These are phyloP conservation scores for Aspergillus persii DNA, from an alignment of 2,329 filamentous ascomycete genomes.

Conservation along the genomic window DNA sequence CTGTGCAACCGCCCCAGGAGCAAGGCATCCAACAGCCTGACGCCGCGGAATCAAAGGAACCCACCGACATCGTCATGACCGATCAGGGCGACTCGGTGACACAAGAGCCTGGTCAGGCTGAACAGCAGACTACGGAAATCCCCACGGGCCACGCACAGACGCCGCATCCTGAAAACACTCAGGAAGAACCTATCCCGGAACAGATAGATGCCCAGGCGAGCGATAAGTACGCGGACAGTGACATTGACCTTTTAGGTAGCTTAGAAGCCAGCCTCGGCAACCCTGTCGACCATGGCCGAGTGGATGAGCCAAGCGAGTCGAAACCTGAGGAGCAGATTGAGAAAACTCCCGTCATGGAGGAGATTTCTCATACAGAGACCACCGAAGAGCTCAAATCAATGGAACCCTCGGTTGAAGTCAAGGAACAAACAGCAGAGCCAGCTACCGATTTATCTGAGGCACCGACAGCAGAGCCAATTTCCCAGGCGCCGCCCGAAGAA, in stretches of 20 bases:
- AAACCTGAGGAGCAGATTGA: constrained; percentile 1
- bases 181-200: constrained; percentile 3
- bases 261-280: constrained; percentile 44
- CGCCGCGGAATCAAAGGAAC: constrained; percentile 10
- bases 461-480: background rate
- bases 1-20: background rate
- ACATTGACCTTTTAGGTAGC: constrained; percentile 48
- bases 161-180: constrained; percentile 1
- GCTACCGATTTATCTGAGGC: background rate
- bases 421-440: constrained; percentile 1
- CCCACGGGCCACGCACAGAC: constrained; percentile 1
- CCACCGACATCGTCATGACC: constrained; percentile 7
- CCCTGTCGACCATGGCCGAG: constrained; percentile 7
- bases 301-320: constrained; percentile 1
- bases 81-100: constrained; percentile 5
- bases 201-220: constrained; percentile 16
- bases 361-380: background rate
- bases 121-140: constrained; percentile 9
- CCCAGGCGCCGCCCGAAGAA: background rate
- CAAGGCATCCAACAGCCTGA: background rate
- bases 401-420: constrained; percentile 1
- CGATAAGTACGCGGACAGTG: constrained; percentile 16
- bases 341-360: background rate
- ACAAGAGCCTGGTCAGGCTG: background rate
- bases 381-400: background rate